Conservation (phyloP, 495 filamentous ascomycete species). For the Penicillium ucsense region DNA sequence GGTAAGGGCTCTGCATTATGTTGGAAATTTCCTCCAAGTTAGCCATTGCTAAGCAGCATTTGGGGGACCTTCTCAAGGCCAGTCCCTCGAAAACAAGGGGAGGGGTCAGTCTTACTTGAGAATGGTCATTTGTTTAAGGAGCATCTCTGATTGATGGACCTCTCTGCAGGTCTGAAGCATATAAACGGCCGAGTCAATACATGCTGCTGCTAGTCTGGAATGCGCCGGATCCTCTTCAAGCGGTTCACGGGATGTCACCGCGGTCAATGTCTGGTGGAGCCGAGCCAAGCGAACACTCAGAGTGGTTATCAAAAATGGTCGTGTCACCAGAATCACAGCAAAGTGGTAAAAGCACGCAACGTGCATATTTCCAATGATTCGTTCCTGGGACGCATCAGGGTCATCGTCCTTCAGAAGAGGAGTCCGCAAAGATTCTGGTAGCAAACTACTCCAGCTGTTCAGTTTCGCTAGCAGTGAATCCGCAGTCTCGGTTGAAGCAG, state of each 20-base stretch:
- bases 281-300: slow-evolving; percentile 28
- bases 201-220: slow-evolving; percentile 24
- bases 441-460: slow-evolving; percentile 25
- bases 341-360: slow-evolving; percentile 36
- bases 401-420: slow-evolving; percentile 11
- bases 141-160: slow-evolving; percentile 20
- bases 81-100: neutral
- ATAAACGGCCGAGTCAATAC: slow-evolving; percentile 31
- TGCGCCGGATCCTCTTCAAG: slow-evolving; percentile 25
- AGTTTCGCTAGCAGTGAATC: slow-evolving; percentile 25
- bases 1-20: slow-evolving; percentile 24
- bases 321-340: slow-evolving; percentile 32
- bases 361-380: slow-evolving; percentile 29
- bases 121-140: slow-evolving; percentile 30
- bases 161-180: slow-evolving; percentile 35
- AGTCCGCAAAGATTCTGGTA: slow-evolving; percentile 19
- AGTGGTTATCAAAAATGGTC: slow-evolving; percentile 31
- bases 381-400: slow-evolving; percentile 14
- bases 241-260: neutral
- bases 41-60: too few relatives aligned
- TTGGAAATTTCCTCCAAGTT: neutral
- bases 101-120: slow-evolving; percentile 19
- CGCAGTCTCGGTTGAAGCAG: slow-evolving; percentile 23
- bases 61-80: too few relatives aligned
- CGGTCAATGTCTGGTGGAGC: slow-evolving; percentile 18